These are phyloP conservation scores for Cyathus olla DNA, from an alignment of 1,284 basidiomycete genomes.

Conservation along the genomic window DNA sequence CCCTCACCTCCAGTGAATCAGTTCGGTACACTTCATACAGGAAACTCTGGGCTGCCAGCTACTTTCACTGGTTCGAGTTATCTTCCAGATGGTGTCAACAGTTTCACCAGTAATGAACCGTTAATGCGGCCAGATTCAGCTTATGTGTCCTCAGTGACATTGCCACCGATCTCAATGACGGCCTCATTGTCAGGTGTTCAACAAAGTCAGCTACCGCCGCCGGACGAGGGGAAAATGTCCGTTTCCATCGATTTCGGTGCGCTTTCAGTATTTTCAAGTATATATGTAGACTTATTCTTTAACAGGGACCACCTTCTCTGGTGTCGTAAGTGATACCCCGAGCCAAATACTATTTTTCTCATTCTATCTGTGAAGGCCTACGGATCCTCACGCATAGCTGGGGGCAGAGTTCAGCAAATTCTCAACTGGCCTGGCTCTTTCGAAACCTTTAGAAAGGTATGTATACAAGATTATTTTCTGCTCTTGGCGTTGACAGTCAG, in stretches of 20 bases:
- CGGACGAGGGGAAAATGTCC: conserved; percentile 76
- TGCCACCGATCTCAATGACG: conserved; percentile 22
- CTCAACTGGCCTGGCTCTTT: conserved; percentile 82
- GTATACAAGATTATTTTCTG: neutral
- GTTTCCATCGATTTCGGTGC: conserved; percentile 85
- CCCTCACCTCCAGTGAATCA: conserved; percentile 39
- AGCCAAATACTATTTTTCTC: neutral
- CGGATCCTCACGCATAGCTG: conserved; percentile 84
- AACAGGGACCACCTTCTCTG: conserved; percentile 84
- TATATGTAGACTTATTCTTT: neutral
- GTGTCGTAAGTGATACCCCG: conserved; percentile 66
- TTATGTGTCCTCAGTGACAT: conserved; percentile 37
- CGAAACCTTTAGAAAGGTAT: conserved; percentile 81
- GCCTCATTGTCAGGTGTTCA: conserved; percentile 27
- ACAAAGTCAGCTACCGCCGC: conserved; percentile 28
- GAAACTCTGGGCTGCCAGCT: conserved; percentile 20
- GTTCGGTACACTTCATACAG: conserved; percentile 15
- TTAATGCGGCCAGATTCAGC: conserved; percentile 48
- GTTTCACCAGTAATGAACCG: conserved; percentile 31
- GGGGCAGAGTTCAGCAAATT: conserved; percentile 81
- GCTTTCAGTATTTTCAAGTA: conserved; percentile 18
- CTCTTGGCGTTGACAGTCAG: neutral
- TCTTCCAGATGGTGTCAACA: conserved; percentile 6
- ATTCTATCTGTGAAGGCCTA: conserved; percentile 63
- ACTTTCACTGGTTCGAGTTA: conserved; percentile 18